A percentile compares a stretch with the other conserved stretches of the same genome.
These are phyloP conservation scores for Pinus albicaulis DNA, from an alignment of 75 land plant species.

Conservation along the genomic window DNA sequence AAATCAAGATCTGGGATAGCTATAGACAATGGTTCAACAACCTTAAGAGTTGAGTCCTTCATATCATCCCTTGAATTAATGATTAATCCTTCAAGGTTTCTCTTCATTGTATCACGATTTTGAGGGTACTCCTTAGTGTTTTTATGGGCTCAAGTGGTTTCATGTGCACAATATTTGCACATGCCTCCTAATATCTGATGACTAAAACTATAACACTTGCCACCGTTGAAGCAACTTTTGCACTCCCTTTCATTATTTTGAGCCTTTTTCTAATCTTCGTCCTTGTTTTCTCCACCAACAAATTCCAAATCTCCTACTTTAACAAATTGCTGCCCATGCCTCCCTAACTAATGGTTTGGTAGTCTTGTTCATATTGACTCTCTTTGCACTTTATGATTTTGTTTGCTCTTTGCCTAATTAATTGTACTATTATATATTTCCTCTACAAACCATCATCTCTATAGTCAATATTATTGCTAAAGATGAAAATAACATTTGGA, in stretches of 20 bases:
- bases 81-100: not conserved
- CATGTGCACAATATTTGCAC: too few relatives aligned
- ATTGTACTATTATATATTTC: not conserved
- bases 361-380: not conserved
- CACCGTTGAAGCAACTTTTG: slow-evolving; percentile 7
- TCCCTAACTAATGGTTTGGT: not conserved
- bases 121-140: not conserved
- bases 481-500: too few relatives aligned
- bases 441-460: too few relatives aligned
- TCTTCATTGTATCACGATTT: not conserved
- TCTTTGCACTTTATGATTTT: not conserved
- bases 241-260: slow-evolving; percentile 23
- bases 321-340: slow-evolving; percentile 10
- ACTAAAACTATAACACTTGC: not conserved
- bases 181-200: too few relatives aligned
- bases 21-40: too few relatives aligned
- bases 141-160: too few relatives aligned
- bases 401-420: not conserved
- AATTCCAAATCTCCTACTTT: slow-evolving; percentile 31
- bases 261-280: slow-evolving; percentile 43
- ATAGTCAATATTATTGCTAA: too few relatives aligned
- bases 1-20: too few relatives aligned
- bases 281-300: slow-evolving; percentile 49
- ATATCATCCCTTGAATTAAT: not conserved
- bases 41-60: not conserved